Evolutionary conservation across 1,284 basidiomycete genomes (phyloP), one percentile per base, ranked within the genome.

Genomic region (Ustilago tritici): DNA sequence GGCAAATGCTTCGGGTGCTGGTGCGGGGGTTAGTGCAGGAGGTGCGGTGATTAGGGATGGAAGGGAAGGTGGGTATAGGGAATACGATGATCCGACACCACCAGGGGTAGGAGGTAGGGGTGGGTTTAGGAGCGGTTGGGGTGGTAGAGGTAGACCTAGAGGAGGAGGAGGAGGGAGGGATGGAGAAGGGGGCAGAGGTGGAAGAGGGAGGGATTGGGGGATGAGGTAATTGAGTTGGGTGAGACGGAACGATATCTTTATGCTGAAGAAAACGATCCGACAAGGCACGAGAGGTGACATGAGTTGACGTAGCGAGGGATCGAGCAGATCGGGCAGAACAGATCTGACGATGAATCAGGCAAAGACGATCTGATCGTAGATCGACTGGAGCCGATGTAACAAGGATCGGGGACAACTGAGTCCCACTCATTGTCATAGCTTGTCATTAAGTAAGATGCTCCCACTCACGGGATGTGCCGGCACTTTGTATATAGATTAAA

Each of bases 191-290:
- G 58, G 58, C 5, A 57, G 59, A 35, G 55, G 56, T 23, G 61
- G 52, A 34, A 55, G 70, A 38, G 64, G 70, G 11, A 43, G 40
- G 31, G 32, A 35, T 11, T 4, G 40, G 28, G n/a, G 35, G 19
- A 32, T 38, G 43, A 35, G 56, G 55, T 12, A 32, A 19, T 56
- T 28, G 31, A 41, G n/a, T 40, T 17, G 56, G 57, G 7, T 17
- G 68, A 34, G 55, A 62, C 10, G 66, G 66, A 5, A 65, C 62
- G 67, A 69, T 69, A 62, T 58, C 62, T 28, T 28, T 28, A 2
- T 70, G n/a, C n/a, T n/a, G n/a, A n/a, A n/a, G n/a, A n/a, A n/a
- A n/a, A n/a, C n/a, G n/a, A n/a, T n/a, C n/a, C n/a, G n/a, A n/a
- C n/a, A n/a, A n/a, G n/a, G n/a, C n/a, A n/a, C n/a, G n/a, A n/a